Evolutionary conservation across 2,329 filamentous ascomycete genomes (phyloP), one percentile per base, ranked within the genome.

Genomic region (Akanthomyces muscarius): DNA sequence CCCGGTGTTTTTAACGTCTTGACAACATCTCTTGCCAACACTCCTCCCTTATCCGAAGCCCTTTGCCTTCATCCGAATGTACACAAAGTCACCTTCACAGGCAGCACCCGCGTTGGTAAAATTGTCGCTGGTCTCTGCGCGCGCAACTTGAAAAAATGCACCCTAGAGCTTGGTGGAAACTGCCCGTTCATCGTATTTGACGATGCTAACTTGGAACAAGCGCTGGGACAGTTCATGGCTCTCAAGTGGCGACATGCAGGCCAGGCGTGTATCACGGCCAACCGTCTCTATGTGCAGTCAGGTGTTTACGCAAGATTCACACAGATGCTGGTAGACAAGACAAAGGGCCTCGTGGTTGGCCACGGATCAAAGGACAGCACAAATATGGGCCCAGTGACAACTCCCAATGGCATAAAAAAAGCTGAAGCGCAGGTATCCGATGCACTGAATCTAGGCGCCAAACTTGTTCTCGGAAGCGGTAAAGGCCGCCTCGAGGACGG

Each of bases 21-120:
- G 54, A 78, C 78, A 0, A 81, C 80, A 0, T 78, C 76, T 23
- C 68, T 80, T 8, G 73, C 72, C 0, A 78, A 79, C 55, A 82
- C 80, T 0, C 80, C 80, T 0, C 61, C 68, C 1, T 71, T 83
- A 2, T 78, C 77, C 14, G 80, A 81, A 69, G 75, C 76, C 0
- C 74, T 83, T 1, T 82, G 79, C 65, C 74, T 75, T 33, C 79
- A 82, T 63, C 75, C 74, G 0, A 63, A 74, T 0, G 76, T 82
- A 0, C 78, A 77, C 57, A 92, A 92, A 72, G 80, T 94, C 62
- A 89, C 88, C 63, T 95, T 94, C 68, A 94, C 90, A 0, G 91
- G 91, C 21, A 87, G 85, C 68, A 91, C 90, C 0, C 75, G 78
- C 0, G 85, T 92, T 0, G 91, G 91, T 4, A 83, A 85, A 45